Percentiles rank a stretch among this genome's conserved stretches.
phyloP scores from a whole-genome alignment of 2,329 filamentous ascomycete genomes.

The Aschersonia sp. region DNA sequence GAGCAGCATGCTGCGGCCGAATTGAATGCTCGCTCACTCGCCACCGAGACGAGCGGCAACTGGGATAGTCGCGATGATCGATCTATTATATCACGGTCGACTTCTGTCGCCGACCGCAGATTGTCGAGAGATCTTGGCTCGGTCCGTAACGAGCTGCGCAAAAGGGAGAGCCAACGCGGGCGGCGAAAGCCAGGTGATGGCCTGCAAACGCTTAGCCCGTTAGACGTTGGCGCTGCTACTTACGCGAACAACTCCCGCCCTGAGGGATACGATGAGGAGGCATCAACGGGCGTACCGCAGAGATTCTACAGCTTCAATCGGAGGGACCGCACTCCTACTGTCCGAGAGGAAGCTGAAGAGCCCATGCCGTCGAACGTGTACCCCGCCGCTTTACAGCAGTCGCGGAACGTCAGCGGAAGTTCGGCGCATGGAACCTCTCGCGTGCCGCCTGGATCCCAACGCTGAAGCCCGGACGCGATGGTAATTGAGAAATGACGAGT shows the following conservation, averaged over 20 bases:
- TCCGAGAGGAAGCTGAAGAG: constrained; percentile 6
- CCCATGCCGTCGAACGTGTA: constrained; percentile 6
- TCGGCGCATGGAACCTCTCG: constrained; percentile 1
- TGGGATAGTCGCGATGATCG: constrained; percentile 8
- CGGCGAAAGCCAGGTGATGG: constrained; percentile 34
- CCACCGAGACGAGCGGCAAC: constrained; percentile 10
- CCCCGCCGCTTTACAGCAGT: constrained; percentile 4
- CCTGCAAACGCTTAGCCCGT: constrained; percentile 19
- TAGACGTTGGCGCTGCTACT: constrained; percentile 11
- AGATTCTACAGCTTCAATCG: constrained; percentile 17
- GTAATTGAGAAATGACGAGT: not conserved
- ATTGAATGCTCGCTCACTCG: constrained; percentile 24
- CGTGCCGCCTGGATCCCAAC: not conserved
- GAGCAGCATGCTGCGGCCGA: constrained; percentile 31
- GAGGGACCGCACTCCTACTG: not conserved
- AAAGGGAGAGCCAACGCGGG: constrained; percentile 31
- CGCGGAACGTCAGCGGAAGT: not conserved
- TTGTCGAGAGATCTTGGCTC: constrained; percentile 23
- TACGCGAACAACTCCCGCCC: constrained; percentile 17
- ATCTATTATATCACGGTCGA: constrained; percentile 9
- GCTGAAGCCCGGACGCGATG: not conserved
- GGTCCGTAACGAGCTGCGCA: constrained; percentile 20
- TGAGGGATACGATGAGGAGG: constrained; percentile 28
- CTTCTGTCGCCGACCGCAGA: constrained; percentile 16
- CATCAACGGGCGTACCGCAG: constrained; percentile 19